A percentile compares a stretch with the other conserved stretches of the same genome.
Evolutionary conservation across 2,329 filamentous ascomycete species (phyloP).

Genomic region (Pseudogymnoascus sp.): DNA sequence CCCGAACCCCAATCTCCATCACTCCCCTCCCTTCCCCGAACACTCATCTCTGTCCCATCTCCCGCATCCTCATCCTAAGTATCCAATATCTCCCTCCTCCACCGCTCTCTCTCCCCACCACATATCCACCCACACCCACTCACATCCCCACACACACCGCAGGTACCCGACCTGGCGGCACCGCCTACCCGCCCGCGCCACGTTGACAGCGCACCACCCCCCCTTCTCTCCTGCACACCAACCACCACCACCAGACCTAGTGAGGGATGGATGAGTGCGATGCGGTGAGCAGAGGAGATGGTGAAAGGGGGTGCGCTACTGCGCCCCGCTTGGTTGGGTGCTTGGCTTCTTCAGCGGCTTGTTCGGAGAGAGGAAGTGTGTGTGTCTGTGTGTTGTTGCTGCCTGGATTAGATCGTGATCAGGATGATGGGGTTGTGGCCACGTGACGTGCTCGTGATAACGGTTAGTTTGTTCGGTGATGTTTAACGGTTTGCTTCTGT

Average conservation of each 20-base stretch:
- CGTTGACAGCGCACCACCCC: conserved; percentile 19
- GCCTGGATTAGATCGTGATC: too few species aligned
- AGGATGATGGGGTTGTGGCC: too few species aligned
- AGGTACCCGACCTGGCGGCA: conserved; percentile 48
- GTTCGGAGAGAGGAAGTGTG: not conserved
- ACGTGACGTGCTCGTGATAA: too few species aligned
- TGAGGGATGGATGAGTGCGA: not conserved
- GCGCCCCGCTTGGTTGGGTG: not conserved
- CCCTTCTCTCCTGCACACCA: not conserved
- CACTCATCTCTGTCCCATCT: not conserved
- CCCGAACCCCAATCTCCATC: too few species aligned
- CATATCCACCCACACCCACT: conserved; percentile 27
- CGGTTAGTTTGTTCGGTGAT: too few species aligned
- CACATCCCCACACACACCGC: conserved; percentile 44
- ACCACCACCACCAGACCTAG: not conserved
- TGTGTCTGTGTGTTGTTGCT: too few species aligned
- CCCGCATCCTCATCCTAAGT: not conserved
- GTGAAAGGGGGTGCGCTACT: not conserved
- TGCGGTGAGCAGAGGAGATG: not conserved
- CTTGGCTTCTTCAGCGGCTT: not conserved
- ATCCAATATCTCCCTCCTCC: conserved; percentile 15
- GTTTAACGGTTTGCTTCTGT: too few species aligned
- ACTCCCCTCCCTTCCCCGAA: conserved; percentile 9
- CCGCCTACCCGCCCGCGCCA: conserved; percentile 27
- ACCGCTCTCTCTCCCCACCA: conserved; percentile 36